Conservation (phyloP, 495 filamentous ascomycete species). For the Opeltia flavorubescens region DNA sequence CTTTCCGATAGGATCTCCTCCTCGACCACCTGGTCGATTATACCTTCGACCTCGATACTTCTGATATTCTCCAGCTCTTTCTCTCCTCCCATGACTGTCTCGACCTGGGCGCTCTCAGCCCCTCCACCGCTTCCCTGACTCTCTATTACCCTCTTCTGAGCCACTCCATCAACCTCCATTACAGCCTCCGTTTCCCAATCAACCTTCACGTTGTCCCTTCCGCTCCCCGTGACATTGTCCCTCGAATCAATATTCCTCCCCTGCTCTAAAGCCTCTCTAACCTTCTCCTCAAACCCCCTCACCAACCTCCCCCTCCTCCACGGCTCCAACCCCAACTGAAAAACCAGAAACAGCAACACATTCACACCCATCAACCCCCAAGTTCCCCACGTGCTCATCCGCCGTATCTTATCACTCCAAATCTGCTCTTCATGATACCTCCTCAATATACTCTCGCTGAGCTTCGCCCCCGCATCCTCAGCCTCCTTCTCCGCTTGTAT, state of each 20-base stretch:
- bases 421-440: constrained; percentile 99
- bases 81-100: constrained; percentile 2
- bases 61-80: not conserved
- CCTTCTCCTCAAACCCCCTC: constrained; percentile 61
- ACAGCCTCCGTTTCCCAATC: constrained; percentile 12
- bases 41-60: constrained; percentile 6
- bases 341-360: constrained; percentile 71
- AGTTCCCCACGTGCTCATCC: constrained; percentile 95
- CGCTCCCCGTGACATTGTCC: constrained; percentile 13
- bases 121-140: not conserved
- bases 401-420: constrained; percentile 92
- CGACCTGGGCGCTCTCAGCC: not conserved
- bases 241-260: constrained; percentile 30
- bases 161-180: not conserved
- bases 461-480: constrained; percentile 55
- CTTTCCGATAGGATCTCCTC: not conserved
- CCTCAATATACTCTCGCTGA: constrained; percentile 67
- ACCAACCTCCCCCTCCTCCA: constrained; percentile 75
- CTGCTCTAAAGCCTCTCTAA: constrained; percentile 68
- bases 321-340: constrained; percentile 89
- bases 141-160: not conserved
- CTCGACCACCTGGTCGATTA: not conserved
- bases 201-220: constrained; percentile 1
- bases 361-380: constrained; percentile 98
- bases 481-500: constrained; percentile 61